Conservation (phyloP, 2,329 filamentous ascomycete species). For the Ceratocystis harringtonii region DNA sequence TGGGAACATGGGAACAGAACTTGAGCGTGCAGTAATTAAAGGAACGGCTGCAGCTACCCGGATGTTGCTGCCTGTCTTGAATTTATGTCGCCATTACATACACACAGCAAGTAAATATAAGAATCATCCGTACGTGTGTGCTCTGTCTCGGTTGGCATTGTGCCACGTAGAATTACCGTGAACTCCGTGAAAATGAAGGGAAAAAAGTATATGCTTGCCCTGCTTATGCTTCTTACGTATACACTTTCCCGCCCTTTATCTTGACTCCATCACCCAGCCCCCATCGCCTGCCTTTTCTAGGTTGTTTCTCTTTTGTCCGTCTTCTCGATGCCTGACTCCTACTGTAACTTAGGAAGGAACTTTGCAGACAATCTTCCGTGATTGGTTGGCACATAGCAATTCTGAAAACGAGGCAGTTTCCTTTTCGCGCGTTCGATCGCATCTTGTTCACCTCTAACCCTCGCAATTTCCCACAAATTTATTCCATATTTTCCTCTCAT, state of each 20-base stretch:
- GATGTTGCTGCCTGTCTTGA: constrained; percentile 1
- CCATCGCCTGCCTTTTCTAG: not conserved
- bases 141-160: not conserved
- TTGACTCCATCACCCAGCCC: not conserved
- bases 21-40: not conserved
- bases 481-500: not conserved
- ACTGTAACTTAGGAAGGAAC: not conserved
- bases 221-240: constrained; percentile 1
- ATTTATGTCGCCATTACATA: constrained; percentile 4
- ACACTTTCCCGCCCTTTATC: constrained; percentile 1
- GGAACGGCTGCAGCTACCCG: not conserved
- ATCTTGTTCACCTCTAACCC: not conserved
- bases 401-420: not conserved
- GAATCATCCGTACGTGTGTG: not conserved
- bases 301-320: not conserved
- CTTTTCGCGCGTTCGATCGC: not conserved
- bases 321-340: not conserved
- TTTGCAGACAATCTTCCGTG: not conserved
- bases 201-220: not conserved
- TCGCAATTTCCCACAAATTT: not conserved
- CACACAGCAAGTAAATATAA: not conserved
- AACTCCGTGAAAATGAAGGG: not conserved
- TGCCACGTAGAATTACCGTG: constrained; percentile 3
- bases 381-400: not conserved
- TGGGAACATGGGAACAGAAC: not conserved